Conservation (phyloP, 768 basidiomycete genomes). For the Boletus rufocinnamomeus region DNA sequence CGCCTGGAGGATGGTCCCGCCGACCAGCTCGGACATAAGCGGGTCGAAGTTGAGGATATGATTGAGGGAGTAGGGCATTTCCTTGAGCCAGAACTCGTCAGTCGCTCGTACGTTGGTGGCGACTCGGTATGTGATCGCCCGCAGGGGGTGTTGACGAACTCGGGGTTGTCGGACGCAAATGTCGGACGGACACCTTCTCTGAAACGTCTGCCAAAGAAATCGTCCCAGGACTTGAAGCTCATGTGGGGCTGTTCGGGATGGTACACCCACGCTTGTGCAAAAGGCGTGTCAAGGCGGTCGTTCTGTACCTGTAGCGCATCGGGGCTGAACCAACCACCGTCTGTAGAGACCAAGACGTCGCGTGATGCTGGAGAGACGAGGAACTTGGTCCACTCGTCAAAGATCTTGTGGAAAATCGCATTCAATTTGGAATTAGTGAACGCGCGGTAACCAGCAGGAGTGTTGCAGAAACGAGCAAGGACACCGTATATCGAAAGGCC, state of each 20-base stretch:
- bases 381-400: constrained; percentile 48
- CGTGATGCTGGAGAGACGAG: constrained; percentile 44
- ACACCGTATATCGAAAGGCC: constrained; percentile 24
- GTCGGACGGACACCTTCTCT: constrained; percentile 41
- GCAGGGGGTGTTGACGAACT: constrained; percentile 50
- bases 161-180: constrained; percentile 22
- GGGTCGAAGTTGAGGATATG: constrained; percentile 53
- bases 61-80: constrained; percentile 55
- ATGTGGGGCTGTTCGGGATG: constrained; percentile 40
- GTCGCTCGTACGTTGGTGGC: constrained; percentile 34
- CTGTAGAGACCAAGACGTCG: constrained; percentile 40
- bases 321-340: constrained; percentile 52
- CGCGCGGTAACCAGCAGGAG: constrained; percentile 23
- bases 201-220: constrained; percentile 49
- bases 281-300: constrained; percentile 24
- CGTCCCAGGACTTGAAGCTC: constrained; percentile 53
- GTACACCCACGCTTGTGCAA: constrained; percentile 43
- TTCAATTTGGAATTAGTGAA: too few relatives aligned
- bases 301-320: too few relatives aligned
- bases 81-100: constrained; percentile 64
- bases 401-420: constrained; percentile 11
- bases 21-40: constrained; percentile 43
- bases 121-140: constrained; percentile 50
- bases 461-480: constrained; percentile 27
- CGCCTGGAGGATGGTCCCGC: constrained; percentile 56